Base-by-base conservation (phyloP, 306 rosid genomes). In the Psophocarpus tetragonolobus region DNA sequence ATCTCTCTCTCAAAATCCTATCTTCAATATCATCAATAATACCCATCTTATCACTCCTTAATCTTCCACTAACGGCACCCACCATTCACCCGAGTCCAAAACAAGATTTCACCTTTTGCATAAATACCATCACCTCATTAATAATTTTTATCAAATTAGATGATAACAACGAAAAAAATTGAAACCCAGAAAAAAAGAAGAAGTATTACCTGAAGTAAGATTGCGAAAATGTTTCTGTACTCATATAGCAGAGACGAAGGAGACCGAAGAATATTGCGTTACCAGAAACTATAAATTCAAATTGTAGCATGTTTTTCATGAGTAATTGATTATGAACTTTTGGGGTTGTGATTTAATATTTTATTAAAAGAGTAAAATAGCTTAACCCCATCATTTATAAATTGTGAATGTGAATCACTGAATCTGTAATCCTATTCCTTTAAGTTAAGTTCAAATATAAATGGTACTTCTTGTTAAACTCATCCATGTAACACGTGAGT, bases 171-270 rank as follows among this genome's bases (percentile, higher is more conserved):
- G 20, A 32, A 15, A 15, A 47, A 24, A 14, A 14, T 27, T 10
- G 50, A 36, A 76, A 77, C 8, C 54, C 33, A 11, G 23, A n/a
- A 47, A 53, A 47, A 13, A 6, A 29, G 11, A 58, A 73, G n/a
- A 17, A 26, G 48, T 17, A 26, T 79, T 70, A 82, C 89, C 86
- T 58, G 74, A 67, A 24, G 6, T 21, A 48, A 68, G 44, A 50
- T 20, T 17, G 48, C 36, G 14, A 53, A 29, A 50, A 17, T 53
- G 45, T 69, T 70, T 58, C 69, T 42, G 18, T 5, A 48, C 3
- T 68, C 17, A 18, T 10, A 38, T 36, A 54, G 51, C 6, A 41
- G 62, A 57, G 36, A 32, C 17, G 13, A 5, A 20, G 18, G 71
- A 71, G 78, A 71, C 2, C 38, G n/a, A 24, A 27, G 35, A 68